These are phyloP conservation scores for Trametes polyzona DNA, from an alignment of 1,284 basidiomycete species.

Conservation along the genomic window DNA sequence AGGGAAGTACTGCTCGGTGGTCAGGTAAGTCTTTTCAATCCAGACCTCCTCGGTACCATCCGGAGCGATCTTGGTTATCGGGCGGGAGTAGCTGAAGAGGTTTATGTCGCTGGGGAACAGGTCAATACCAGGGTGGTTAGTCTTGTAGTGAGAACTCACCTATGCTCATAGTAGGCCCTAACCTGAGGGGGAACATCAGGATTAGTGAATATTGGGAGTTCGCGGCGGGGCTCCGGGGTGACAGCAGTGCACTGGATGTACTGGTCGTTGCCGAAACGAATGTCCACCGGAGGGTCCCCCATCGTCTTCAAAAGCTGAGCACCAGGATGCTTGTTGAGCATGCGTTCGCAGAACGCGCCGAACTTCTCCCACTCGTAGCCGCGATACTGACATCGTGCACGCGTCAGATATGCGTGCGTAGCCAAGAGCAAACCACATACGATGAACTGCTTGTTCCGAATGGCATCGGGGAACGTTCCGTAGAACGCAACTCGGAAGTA, in stretches of 20 bases:
- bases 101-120: slow-evolving; percentile 65
- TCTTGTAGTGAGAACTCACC: slow-evolving; percentile 42
- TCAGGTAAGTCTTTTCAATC: slow-evolving; percentile 88
- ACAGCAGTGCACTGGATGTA: slow-evolving; percentile 91
- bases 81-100: slow-evolving; percentile 79
- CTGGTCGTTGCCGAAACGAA: slow-evolving; percentile 80
- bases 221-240: slow-evolving; percentile 82
- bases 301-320: slow-evolving; percentile 80
- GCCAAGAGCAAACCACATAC: slow-evolving; percentile 41
- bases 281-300: slow-evolving; percentile 80
- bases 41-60: slow-evolving; percentile 79
- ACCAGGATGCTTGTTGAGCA: slow-evolving; percentile 91
- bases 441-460: slow-evolving; percentile 87
- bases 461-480: slow-evolving; percentile 85
- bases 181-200: slow-evolving; percentile 84
- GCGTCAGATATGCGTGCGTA: neutral
- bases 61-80: slow-evolving; percentile 61
- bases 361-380: slow-evolving; percentile 92
- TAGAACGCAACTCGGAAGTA: slow-evolving; percentile 95
- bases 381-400: slow-evolving; percentile 64
- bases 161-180: slow-evolving; percentile 87
- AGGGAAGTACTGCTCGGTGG: slow-evolving; percentile 90
- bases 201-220: slow-evolving; percentile 82
- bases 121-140: slow-evolving; percentile 17
- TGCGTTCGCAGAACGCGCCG: slow-evolving; percentile 86